phyloP scores from a whole-genome alignment of 805 yeast species.

The Wickerhamiella allomyrinae region DNA sequence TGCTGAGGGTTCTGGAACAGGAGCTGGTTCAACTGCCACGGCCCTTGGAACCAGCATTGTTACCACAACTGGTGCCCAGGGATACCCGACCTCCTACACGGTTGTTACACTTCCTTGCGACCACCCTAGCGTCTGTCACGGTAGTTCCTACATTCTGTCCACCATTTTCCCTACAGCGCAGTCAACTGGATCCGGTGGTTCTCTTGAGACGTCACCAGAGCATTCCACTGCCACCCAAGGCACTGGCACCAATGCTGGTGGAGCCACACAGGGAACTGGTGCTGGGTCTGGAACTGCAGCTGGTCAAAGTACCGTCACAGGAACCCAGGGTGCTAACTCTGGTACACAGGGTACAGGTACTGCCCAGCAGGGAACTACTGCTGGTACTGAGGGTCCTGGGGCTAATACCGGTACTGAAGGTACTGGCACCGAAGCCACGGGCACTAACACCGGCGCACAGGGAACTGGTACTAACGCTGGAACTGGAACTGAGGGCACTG shows the following conservation, averaged over 20 bases:
- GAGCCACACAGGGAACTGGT: too few relatives aligned
- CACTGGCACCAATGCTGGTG: too few relatives aligned
- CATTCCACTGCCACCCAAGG: too few relatives aligned
- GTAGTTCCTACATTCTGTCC: background rate
- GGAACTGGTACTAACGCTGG: too few relatives aligned
- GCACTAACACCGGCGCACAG: background rate
- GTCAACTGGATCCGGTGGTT: too few relatives aligned
- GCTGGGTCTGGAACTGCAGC: too few relatives aligned
- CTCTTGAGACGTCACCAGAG: too few relatives aligned
- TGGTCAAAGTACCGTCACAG: too few relatives aligned
- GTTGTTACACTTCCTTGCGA: background rate
- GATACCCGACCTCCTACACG: background rate
- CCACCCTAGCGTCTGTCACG: background rate
- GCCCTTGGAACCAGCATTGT: background rate
- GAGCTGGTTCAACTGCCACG: background rate
- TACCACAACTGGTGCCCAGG: background rate
- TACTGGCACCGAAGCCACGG: background rate
- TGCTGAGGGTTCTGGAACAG: background rate
- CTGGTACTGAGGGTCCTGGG: background rate
- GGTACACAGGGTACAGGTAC: background rate
- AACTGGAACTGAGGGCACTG: too few relatives aligned
- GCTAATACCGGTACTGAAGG: too few relatives aligned
- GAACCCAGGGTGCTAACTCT: too few relatives aligned
- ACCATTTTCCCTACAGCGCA: background rate
- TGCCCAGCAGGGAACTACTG: too few relatives aligned